Base-by-base conservation (phyloP, 805 yeast genomes). In the Yarrowia keelungensis region DNA sequence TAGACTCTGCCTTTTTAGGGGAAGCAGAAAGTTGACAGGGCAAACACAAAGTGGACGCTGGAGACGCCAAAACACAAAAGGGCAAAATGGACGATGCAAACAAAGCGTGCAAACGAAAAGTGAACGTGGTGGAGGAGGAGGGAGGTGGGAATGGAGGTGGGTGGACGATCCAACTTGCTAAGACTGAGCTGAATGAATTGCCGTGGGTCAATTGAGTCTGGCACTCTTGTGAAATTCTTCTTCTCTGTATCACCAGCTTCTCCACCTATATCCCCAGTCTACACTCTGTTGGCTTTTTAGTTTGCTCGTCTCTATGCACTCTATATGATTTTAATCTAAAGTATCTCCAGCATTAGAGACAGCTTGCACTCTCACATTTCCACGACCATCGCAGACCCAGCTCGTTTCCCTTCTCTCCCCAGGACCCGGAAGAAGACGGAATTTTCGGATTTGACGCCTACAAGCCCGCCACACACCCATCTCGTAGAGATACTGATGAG, bases 401-500 rank as follows among this genome's bases (percentile, higher is more conserved):
- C 32, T 26, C 32, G 32, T 26, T 26, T 26, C 32, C 32, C 32
- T 26, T 26, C 32, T 26, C 32, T 26, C 32, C 32, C 32, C 32
- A 26, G 32, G 32, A 5, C 4, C 32, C 32, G 32, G 32, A 26
- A 26, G 32, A 26, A 26, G 32, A 26, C 32, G 32, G 32, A 26
- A 26, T 26, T 26, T 5, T 5, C 32, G 32, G 32, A 26, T 5
- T 5, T 5, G 7, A 26, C 32, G 32, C 32, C 32, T 26, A 26
- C 7, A 5, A 5, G 32, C 46, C 38, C 26, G 15, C 36, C 47
- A 26, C 26, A 46, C 62, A 22, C 65, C 32, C 65, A 45, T 58
- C 65, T 58, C 65, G 43, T 58, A 51, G 65, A 58, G 65, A 58
- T 58, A 58, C 65, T 43, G 42, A 58, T 58, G 65, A 35, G 65